Evolutionary conservation across 208 protist species (phyloP).

Genomic region (Acanthamoeba healyi): DNA sequence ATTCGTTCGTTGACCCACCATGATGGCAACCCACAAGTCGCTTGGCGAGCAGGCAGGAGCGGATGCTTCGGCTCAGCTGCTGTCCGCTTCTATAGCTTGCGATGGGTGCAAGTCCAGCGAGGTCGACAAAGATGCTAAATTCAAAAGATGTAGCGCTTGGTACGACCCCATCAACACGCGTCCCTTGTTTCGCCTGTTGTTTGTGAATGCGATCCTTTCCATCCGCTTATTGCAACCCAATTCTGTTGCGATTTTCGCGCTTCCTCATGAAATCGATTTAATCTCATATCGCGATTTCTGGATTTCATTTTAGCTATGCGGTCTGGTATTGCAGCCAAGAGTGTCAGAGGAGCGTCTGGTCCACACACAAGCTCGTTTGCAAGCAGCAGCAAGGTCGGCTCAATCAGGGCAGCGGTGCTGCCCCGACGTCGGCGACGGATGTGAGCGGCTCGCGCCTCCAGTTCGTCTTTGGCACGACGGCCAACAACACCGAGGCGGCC

Average conservation of each 20-base stretch:
- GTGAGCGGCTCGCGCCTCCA: not conserved
- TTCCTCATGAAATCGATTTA: not conserved
- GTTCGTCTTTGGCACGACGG: not conserved
- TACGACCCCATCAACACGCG: not conserved
- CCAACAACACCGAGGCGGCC: not conserved
- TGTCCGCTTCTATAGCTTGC: not conserved
- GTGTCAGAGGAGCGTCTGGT: not conserved
- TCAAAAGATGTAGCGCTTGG: slow-evolving; percentile 13
- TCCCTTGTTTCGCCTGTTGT: not conserved
- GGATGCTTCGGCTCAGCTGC: too few relatives aligned
- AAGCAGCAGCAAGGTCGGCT: not conserved
- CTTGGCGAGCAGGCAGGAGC: too few relatives aligned
- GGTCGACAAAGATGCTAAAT: not conserved
- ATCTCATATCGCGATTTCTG: not conserved
- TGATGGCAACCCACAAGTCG: too few relatives aligned
- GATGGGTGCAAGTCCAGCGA: not conserved
- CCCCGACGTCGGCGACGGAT: too few relatives aligned
- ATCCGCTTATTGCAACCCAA: not conserved
- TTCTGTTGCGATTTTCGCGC: too few relatives aligned
- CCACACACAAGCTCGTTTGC: not conserved
- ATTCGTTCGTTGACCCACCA: too few relatives aligned
- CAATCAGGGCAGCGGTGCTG: too few relatives aligned
- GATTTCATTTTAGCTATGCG: not conserved
- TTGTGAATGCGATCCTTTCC: too few relatives aligned
- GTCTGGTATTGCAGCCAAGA: not conserved